A percentile compares a stretch with the other conserved stretches of the same genome.
Conservation (phyloP, 2,329 filamentous ascomycete genomes). For the Ampelomyces quisqualis region DNA sequence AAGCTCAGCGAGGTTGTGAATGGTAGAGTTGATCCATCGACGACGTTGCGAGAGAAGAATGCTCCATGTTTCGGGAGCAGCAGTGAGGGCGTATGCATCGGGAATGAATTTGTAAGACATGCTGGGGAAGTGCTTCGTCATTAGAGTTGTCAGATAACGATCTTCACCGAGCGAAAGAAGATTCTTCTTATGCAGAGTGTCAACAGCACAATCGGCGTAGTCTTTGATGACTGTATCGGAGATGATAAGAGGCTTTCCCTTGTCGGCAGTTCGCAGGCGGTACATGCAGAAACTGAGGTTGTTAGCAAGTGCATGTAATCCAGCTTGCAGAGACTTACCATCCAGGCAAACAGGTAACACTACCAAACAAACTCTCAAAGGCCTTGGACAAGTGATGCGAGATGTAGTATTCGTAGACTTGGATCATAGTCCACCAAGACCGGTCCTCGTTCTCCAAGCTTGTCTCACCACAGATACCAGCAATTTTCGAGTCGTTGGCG, state of each 20-base stretch:
- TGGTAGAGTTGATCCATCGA: slow-evolving; percentile 98
- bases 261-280: slow-evolving; percentile 87
- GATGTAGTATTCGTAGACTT: slow-evolving; percentile 99
- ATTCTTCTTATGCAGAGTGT: slow-evolving; percentile 95
- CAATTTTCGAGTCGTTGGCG: slow-evolving; percentile 92
- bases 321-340: slow-evolving; percentile 66
- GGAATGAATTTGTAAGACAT: slow-evolving; percentile 97
- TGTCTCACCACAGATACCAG: slow-evolving; percentile 95
- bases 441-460: slow-evolving; percentile 92
- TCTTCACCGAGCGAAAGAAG: slow-evolving; percentile 91
- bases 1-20: slow-evolving; percentile 92
- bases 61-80: slow-evolving; percentile 90
- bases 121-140: slow-evolving; percentile 94
- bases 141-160: slow-evolving; percentile 93
- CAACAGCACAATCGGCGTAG: slow-evolving; percentile 84
- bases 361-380: slow-evolving; percentile 96
- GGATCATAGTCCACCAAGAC: slow-evolving; percentile 99
- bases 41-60: slow-evolving; percentile 96
- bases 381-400: slow-evolving; percentile 96
- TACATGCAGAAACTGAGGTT: slow-evolving; percentile 92
- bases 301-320: slow-evolving; percentile 16
- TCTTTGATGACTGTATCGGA: slow-evolving; percentile 83
- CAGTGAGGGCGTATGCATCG: slow-evolving; percentile 89
- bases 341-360: slow-evolving; percentile 97
- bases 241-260: slow-evolving; percentile 91